A percentile compares a stretch with the other conserved stretches of the same genome.
Evolutionary conservation across 768 basidiomycete genomes (phyloP).

Genomic region (Rickenella mellea): DNA sequence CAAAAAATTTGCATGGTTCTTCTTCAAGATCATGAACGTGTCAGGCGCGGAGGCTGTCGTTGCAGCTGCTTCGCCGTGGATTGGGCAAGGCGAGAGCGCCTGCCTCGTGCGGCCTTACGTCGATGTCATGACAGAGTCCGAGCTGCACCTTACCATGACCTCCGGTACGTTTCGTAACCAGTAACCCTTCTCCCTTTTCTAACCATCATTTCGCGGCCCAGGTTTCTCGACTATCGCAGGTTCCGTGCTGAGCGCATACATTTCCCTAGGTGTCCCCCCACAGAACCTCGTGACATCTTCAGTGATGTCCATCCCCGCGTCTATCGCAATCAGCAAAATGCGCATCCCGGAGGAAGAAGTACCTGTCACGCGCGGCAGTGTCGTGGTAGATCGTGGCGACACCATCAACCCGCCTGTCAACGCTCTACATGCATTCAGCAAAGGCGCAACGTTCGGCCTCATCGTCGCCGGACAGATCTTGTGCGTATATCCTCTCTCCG

Average conservation of each 20-base stretch:
- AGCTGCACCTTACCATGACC: slow-evolving; percentile 84
- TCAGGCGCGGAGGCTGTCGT: slow-evolving; percentile 95
- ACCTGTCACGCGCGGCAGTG: slow-evolving; percentile 74
- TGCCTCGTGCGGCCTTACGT: slow-evolving; percentile 81
- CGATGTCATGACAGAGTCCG: slow-evolving; percentile 76
- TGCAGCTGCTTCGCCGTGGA: slow-evolving; percentile 87
- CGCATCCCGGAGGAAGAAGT: slow-evolving; percentile 78
- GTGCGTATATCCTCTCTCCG: slow-evolving; percentile 27
- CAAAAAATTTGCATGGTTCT: slow-evolving; percentile 85
- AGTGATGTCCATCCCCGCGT: slow-evolving; percentile 93
- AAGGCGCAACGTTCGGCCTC: slow-evolving; percentile 78
- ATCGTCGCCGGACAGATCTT: slow-evolving; percentile 83
- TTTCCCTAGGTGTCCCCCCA: slow-evolving; percentile 65
- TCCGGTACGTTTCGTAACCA: slow-evolving; percentile 39
- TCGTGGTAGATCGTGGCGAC: slow-evolving; percentile 75
- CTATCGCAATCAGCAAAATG: slow-evolving; percentile 86
- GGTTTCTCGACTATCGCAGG: slow-evolving; percentile 90
- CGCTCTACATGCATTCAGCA: slow-evolving; percentile 80
- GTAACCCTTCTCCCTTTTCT: background rate
- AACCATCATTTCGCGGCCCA: slow-evolving; percentile 9
- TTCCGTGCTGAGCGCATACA: slow-evolving; percentile 80
- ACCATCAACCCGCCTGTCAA: slow-evolving; percentile 55
- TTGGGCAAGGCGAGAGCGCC: slow-evolving; percentile 85
- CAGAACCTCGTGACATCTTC: slow-evolving; percentile 81
- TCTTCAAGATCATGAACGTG: slow-evolving; percentile 84